Conservation (phyloP, 805 yeast species). For the Komagataella ulmi region DNA sequence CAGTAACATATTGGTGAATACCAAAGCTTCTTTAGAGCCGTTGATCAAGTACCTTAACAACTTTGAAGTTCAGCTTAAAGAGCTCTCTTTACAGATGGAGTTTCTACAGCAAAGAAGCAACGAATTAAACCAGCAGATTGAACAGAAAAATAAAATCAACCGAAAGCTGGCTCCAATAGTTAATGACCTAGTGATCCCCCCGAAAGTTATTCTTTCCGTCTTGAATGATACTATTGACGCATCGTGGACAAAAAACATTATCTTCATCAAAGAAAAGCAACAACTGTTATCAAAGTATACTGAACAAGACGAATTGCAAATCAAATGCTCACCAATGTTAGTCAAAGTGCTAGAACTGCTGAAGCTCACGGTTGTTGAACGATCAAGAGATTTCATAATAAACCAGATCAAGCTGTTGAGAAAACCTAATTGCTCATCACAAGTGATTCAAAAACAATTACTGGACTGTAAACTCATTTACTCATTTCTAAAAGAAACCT, state of each 20-base stretch:
- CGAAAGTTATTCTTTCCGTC: constrained; percentile 48
- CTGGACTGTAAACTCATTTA: constrained; percentile 50
- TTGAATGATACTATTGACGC: constrained; percentile 40
- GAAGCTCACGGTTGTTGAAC: constrained; percentile 52
- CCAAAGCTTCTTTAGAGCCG: constrained; percentile 29
- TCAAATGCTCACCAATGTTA: constrained; percentile 11
- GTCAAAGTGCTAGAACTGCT: constrained; percentile 31
- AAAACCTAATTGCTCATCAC: constrained; percentile 54
- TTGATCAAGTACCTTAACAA: constrained; percentile 35
- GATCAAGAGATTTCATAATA: constrained; percentile 60
- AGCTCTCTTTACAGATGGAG: constrained; percentile 48
- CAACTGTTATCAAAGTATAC: constrained; percentile 35
- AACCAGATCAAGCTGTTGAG: constrained; percentile 56
- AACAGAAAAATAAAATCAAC: constrained; percentile 33
- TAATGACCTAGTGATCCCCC: constrained; percentile 64
- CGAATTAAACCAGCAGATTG: constrained; percentile 31
- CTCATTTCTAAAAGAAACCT: constrained; percentile 38
- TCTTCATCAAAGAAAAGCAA: constrained; percentile 42
- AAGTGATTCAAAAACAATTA: constrained; percentile 55
- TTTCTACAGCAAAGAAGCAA: constrained; percentile 41
- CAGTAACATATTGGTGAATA: constrained; percentile 14
- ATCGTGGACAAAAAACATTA: constrained; percentile 56
- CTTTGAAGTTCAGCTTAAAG: constrained; percentile 46
- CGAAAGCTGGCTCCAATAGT: constrained; percentile 59
- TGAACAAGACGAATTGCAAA: constrained; percentile 6